Conservation (phyloP, 2,329 filamentous ascomycete genomes). For the Trichoderma sp. region DNA sequence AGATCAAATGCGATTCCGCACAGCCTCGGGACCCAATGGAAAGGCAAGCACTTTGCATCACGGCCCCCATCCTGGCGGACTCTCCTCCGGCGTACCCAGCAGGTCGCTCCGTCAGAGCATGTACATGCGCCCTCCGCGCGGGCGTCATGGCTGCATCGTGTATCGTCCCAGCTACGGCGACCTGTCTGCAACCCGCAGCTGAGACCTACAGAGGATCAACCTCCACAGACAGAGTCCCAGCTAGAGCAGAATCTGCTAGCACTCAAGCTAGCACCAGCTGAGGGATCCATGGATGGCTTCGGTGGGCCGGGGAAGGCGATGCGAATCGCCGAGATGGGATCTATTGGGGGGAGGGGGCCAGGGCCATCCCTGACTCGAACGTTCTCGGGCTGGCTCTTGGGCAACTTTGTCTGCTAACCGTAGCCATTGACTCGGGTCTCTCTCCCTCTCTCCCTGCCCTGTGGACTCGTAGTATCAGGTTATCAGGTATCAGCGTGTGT, state of each 20-base stretch:
- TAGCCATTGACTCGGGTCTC: neutral
- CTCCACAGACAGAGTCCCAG: neutral
- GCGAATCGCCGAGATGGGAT: constrained; percentile 10
- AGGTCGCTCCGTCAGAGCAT: neutral
- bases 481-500: neutral
- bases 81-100: neutral
- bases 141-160: neutral
- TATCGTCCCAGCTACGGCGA: constrained; percentile 1
- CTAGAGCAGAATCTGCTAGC: neutral
- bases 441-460: neutral
- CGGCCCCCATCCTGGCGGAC: neutral
- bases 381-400: neutral
- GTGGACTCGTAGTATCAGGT: neutral
- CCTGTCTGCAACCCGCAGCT: constrained; percentile 2
- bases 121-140: neutral
- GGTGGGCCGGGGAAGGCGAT: constrained; percentile 12
- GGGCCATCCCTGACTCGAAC: constrained; percentile 3
- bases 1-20: neutral
- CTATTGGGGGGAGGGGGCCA: neutral
- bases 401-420: neutral
- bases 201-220: neutral
- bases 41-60: constrained; percentile 8
- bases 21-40: neutral
- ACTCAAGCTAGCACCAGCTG: neutral
- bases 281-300: neutral